Base-by-base conservation (phyloP, 345 rosid species). In the Pistacia vera region DNA sequence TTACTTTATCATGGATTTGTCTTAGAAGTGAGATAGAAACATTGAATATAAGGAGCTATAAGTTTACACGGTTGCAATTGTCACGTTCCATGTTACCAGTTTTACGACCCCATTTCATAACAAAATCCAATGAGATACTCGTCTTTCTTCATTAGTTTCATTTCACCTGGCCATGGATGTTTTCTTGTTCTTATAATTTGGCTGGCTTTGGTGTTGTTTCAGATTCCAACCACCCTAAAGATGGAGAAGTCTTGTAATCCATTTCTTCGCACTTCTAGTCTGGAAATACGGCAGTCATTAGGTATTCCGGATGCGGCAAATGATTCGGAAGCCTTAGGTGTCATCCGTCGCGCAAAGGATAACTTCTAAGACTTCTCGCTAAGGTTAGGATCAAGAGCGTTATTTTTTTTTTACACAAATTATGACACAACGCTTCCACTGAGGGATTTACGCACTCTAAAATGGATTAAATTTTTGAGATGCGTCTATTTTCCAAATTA, bases 211-310 rank as follows among this genome's bases (percentile, higher is more conserved):
- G 18, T 51, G 33, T 54, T 44, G 66, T 46, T 38, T 30, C 83
- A 96, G 99, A 86, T 93, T 75, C 99, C 99, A 48, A 92, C 94
- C 0, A 85, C 84, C 30, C 71, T 96, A 4, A 96, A 90, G 88
- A 71, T 85, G 66, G 99, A 96, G 86, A 93, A 93, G 81, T 89
- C 85, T 13, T 93, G 98, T 68, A 96, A 96, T 77, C 97, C 99
- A 12, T 96, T 96, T 87, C 95, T 96, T 54, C 95, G 98, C 49
- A 82, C 91, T 52, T 81, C 89, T 0, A 96, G 88, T 71, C 58
- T 61, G 18, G 99, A 90, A 69, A 96, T 96, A 81, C 85, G 97
- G 62, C 85, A 75, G 75, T 70, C 83, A 2, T 79, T 96, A 66
- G 75, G 80, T 28, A 93, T 96, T 77, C 87, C 97, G 4, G 87